Evolutionary conservation across 768 basidiomycete genomes (phyloP).

Genomic region (Serpula lacrymans): DNA sequence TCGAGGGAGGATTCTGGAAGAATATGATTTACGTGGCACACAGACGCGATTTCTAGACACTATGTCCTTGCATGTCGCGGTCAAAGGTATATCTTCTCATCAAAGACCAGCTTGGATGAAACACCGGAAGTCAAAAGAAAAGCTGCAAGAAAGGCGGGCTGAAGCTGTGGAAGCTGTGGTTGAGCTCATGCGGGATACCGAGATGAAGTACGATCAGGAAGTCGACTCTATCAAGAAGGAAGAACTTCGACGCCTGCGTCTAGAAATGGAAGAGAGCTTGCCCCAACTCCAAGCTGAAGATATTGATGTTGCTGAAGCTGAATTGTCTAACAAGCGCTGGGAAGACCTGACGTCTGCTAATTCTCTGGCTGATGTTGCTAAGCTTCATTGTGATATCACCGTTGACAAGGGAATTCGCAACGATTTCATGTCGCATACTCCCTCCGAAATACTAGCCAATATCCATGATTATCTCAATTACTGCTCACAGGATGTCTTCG

Average conservation of each 20-base stretch:
- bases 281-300: constrained; percentile 33
- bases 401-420: constrained; percentile 76
- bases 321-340: constrained; percentile 64
- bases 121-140: constrained; percentile 68
- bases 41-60: constrained; percentile 88
- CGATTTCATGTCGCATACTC: constrained; percentile 70
- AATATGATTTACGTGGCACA: constrained; percentile 69
- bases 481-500: constrained; percentile 79
- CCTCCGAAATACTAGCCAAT: constrained; percentile 59
- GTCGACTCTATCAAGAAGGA: constrained; percentile 32
- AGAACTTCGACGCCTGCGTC: constrained; percentile 36
- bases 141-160: constrained; percentile 49
- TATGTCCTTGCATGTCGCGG: constrained; percentile 91
- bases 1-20: constrained; percentile 75
- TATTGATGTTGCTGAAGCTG: constrained; percentile 38
- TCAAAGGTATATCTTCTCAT: constrained; percentile 90
- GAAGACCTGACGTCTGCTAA: constrained; percentile 91
- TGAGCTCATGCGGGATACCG: constrained; percentile 43
- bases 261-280: constrained; percentile 39
- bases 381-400: constrained; percentile 79
- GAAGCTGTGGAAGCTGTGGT: constrained; percentile 66
- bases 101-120: constrained; percentile 93
- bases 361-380: constrained; percentile 88
- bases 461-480: constrained; percentile 77
- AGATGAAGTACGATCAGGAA: constrained; percentile 35